These are phyloP conservation scores for Aureobasidium namibiae DNA, from an alignment of 2,329 filamentous ascomycete species.

Conservation along the genomic window DNA sequence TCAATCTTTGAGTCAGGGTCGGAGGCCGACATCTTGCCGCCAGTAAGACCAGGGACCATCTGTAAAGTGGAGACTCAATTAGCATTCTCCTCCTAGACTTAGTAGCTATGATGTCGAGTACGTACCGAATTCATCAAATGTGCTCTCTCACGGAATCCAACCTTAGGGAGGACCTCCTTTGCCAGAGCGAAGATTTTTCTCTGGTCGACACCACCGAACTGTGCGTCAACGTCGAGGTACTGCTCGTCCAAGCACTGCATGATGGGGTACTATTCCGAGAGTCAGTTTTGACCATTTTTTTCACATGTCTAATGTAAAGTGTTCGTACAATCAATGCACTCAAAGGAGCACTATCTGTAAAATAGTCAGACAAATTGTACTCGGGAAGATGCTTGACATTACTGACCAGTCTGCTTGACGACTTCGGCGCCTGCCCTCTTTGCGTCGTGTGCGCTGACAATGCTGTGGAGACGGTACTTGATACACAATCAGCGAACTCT, in stretches of 20 bases:
- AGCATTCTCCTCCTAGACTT: conserved; percentile 37
- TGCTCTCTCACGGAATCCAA: conserved; percentile 73
- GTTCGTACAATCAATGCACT: conserved; percentile 60
- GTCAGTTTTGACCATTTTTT: neutral
- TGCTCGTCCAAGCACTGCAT: conserved; percentile 90
- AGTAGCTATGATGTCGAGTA: neutral
- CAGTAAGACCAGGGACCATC: conserved; percentile 30
- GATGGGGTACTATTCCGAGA: conserved; percentile 30
- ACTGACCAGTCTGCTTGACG: conserved; percentile 68
- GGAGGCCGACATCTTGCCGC: conserved; percentile 70
- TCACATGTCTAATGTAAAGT: conserved; percentile 20
- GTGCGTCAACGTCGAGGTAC: conserved; percentile 77
- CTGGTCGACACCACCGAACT: conserved; percentile 81
- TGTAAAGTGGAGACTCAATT: neutral
- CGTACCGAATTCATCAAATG: conserved; percentile 62
- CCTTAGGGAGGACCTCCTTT: conserved; percentile 34
- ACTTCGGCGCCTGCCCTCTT: conserved; percentile 84
- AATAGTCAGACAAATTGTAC: neutral
- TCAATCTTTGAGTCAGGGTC: conserved; percentile 83
- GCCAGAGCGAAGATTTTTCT: conserved; percentile 74
- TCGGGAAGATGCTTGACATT: no score
- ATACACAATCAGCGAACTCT: neutral
- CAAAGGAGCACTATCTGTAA: conserved; percentile 56
- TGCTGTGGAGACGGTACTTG: conserved; percentile 58
- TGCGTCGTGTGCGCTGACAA: conserved; percentile 70